A percentile compares a stretch with the other conserved stretches of the same genome.
These are phyloP conservation scores for Phytophthora cactorum DNA, from an alignment of 352 stramenopile genomes.

Conservation along the genomic window DNA sequence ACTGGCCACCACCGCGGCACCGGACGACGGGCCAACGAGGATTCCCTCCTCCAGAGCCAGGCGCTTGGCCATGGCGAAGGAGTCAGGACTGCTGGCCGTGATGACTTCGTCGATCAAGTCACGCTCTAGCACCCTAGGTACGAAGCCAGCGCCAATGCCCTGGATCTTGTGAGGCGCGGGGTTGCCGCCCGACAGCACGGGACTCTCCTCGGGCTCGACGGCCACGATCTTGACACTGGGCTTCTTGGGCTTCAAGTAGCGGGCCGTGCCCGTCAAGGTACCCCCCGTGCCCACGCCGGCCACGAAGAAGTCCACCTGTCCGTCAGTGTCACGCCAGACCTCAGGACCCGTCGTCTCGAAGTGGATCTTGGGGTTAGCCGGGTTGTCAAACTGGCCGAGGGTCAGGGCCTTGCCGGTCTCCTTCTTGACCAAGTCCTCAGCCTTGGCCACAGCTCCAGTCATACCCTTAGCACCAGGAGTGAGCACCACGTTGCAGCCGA, in stretches of 20 bases:
- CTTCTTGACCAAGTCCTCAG: conserved; percentile 77
- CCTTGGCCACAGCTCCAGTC: conserved; percentile 81
- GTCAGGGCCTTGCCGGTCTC: conserved; percentile 73
- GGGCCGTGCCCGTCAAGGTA: conserved; percentile 85
- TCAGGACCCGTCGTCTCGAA: conserved; percentile 89
- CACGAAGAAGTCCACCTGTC: conserved; percentile 88
- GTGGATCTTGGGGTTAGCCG: conserved; percentile 96
- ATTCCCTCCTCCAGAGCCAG: conserved; percentile 88
- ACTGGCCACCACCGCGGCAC: conserved; percentile 86
- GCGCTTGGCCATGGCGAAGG: conserved; percentile 89
- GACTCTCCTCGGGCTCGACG: conserved; percentile 86
- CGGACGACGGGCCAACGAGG: conserved; percentile 86
- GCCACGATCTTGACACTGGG: conserved; percentile 80
- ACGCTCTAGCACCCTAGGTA: conserved; percentile 79
- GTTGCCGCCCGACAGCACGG: conserved; percentile 83
- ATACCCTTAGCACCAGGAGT: conserved; percentile 88
- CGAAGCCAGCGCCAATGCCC: conserved; percentile 86
- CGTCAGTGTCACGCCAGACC: conserved; percentile 89
- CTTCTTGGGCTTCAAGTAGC: conserved; percentile 92
- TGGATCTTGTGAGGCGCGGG: conserved; percentile 89
- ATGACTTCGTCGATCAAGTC: conserved; percentile 92
- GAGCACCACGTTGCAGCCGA: conserved; percentile 92
- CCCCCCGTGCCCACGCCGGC: conserved; percentile 87
- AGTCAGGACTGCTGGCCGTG: conserved; percentile 76
- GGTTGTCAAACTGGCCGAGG: conserved; percentile 97